Base-by-base conservation (phyloP, 441 rosid species). In the Eruca vesicaria region DNA sequence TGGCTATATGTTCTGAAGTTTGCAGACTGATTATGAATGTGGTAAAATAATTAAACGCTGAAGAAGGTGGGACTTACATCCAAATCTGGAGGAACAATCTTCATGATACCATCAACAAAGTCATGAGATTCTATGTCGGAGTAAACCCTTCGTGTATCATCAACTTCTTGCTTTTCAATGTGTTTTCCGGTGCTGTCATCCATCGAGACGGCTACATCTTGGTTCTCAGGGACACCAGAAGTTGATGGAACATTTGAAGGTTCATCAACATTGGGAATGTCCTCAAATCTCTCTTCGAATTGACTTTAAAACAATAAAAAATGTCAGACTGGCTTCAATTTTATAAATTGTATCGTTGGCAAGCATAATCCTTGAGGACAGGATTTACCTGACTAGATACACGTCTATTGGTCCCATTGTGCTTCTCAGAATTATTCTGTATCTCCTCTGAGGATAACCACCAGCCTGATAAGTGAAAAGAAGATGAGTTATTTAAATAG, bases 341-440 rank as follows among this genome's bases (percentile, higher is more conserved):
- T 38, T 9, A 43, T 38, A 73, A 15, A 9, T 38, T n/a, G 6
- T 60, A 29, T n/a, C 66, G 31, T 2, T 58, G 6, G 66, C 16
- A 29, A 71, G 32, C 70, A 71, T 35, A 64, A 58, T 0, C 12
- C 23, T 35, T 15, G 41, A 58, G 68, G 59, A 57, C 5, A 76
- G 5, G 23, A 71, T 81, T 32, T 63, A 93, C 99, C 99, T 93
- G 82, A 96, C 98, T 58, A 96, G 92, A 77, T 89, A 96, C 82
- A 96, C 97, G 80, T 96, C 98, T 77, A 96, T 90, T 0, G 97
- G 97, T 68, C 98, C 99, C 98, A 93, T 96, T 45, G 99, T 88
- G 77, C 99, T 96, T 86, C 98, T 88, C 35, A 96, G 86, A 62
- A 96, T 93, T 68, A 96, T 90, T 85, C 96, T 89, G 67, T 91